A percentile compares a stretch with the other conserved stretches of the same genome.
These are phyloP conservation scores for Salix arbutifolia DNA, from an alignment of 345 rosid genomes.

Conservation along the genomic window DNA sequence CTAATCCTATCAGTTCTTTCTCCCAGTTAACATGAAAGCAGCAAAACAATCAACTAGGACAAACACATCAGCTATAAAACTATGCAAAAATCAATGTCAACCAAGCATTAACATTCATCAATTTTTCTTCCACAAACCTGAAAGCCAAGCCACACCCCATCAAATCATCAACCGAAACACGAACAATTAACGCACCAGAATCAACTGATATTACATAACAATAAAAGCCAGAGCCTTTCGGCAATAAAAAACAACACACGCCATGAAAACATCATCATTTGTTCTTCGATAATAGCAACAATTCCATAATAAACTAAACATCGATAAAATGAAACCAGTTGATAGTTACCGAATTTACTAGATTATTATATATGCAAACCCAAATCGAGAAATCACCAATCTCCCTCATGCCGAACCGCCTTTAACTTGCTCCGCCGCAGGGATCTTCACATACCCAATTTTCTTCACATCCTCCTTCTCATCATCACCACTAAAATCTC, in stretches of 20 bases:
- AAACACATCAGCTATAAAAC: not conserved
- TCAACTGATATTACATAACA: not conserved
- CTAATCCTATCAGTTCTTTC: not conserved
- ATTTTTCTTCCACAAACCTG: not conserved
- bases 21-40: not conserved
- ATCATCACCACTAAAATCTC: constrained; percentile 39
- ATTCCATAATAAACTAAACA: not conserved
- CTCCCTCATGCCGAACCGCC: not conserved
- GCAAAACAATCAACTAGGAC: not conserved
- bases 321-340: not conserved
- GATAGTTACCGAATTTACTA: not conserved
- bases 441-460: constrained; percentile 70
- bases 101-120: not conserved
- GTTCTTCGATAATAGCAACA: not conserved
- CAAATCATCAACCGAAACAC: not conserved
- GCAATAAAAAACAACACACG: not conserved
- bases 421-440: constrained; percentile 26
- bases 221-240: not conserved
- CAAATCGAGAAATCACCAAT: not conserved
- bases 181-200: not conserved
- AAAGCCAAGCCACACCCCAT: not conserved
- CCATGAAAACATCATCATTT: not conserved
- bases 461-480: constrained; percentile 46
- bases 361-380: not conserved
- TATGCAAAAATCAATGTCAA: not conserved